Base-by-base conservation (phyloP, 2,329 filamentous ascomycete genomes). In the Colletotrichum somersetense region DNA sequence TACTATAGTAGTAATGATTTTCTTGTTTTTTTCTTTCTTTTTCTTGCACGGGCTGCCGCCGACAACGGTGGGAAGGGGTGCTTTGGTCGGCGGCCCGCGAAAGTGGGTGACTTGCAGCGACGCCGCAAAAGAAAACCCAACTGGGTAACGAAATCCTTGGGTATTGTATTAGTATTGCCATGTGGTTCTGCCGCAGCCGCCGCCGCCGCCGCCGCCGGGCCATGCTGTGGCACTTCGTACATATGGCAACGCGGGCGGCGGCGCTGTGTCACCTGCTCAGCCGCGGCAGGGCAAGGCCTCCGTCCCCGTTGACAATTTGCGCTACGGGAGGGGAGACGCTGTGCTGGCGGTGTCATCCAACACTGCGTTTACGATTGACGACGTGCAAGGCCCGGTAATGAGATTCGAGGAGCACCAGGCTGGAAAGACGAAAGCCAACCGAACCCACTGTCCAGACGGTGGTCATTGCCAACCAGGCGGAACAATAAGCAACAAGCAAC, bases 251-350 rank as follows among this genome's bases (percentile, higher is more conserved):
- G 61, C 61, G 23, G 55, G 42, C 59, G 59, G 42, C 53, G 48
- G 65, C 46, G 70, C 56, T 71, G 70, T 73, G 70, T 56, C 70
- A 73, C 70, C 55, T 50, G 56, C 59, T 44, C 66, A 53, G 46
- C 66, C 23, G 61, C 59, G 38, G 30, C 30, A 30, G 4, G 30
- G 4, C 30, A 23, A 52, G 23, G 23, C 12, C 23, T 12, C 23
- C 23, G 23, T 46, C 44, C 56, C 46, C 53, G 46, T 59, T 65
- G 65, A 69, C 66, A 61, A 55, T 23, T 55, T 59, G 53, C 59
- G n/a, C 11, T 1, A 30, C 30, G 30, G 30, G 30, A 3, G 4
- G 30, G 30, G 30, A 30, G 30, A 30, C 30, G 30, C 30, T 30
- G 2, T 30, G 30, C 30, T 30, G 30, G 30, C 30, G 30, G 30